A percentile compares a stretch with the other conserved stretches of the same genome.
Conservation (phyloP, 2,329 filamentous ascomycete species). For the Xylaria polymorpha region DNA sequence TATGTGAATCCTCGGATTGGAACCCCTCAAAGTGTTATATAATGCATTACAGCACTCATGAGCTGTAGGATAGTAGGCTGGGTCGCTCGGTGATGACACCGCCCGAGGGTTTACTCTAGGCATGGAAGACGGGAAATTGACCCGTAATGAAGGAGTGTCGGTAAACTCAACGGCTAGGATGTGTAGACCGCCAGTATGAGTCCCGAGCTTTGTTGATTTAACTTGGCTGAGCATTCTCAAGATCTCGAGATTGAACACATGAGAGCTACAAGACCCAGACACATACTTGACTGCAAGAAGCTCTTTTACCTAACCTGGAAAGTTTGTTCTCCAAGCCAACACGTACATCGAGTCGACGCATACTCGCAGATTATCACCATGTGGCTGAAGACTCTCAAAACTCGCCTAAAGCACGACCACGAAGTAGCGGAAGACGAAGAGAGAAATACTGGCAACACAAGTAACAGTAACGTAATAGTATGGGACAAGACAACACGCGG, state of each 20-base stretch:
- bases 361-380: slow-evolving; percentile 1
- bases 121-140: slow-evolving; percentile 6
- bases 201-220: background rate
- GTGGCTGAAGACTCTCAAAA: slow-evolving; percentile 28
- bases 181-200: background rate
- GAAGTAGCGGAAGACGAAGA: slow-evolving; percentile 1
- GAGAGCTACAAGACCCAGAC: background rate
- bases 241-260: background rate
- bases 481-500: slow-evolving; percentile 17
- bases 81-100: background rate
- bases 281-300: background rate
- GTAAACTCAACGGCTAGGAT: background rate
- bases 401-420: slow-evolving; percentile 22
- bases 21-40: background rate
- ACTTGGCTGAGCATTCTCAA: background rate
- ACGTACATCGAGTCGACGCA: background rate
- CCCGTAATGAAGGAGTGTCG: slow-evolving; percentile 11
- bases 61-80: background rate
- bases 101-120: background rate
- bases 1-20: slow-evolving; percentile 14
- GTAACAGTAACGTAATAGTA: slow-evolving; percentile 8
- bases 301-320: background rate
- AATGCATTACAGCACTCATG: slow-evolving; percentile 10
- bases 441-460: background rate
- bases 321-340: background rate